Evolutionary conservation across 2,329 filamentous ascomycete genomes (phyloP).

Genomic region (Chaetomium olivaceum): DNA sequence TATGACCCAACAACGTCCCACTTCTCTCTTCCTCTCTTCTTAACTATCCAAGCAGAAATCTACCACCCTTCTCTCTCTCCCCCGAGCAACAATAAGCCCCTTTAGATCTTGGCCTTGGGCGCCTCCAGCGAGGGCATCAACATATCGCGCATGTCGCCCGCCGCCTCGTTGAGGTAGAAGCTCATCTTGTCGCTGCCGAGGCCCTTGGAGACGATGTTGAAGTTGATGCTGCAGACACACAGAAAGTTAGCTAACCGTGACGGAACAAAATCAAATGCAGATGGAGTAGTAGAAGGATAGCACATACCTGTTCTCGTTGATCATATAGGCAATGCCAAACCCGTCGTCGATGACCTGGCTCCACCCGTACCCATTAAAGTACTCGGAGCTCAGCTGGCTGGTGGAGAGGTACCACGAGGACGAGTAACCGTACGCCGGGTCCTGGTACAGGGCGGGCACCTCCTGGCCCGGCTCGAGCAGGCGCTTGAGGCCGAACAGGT

Average conservation of each 20-base stretch:
- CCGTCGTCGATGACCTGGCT: constrained; percentile 95
- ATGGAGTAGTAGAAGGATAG: background rate
- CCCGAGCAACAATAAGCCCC: background rate
- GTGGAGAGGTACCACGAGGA: constrained; percentile 86
- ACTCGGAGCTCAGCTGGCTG: constrained; percentile 90
- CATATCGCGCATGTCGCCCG: constrained; percentile 83
- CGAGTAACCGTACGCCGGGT: constrained; percentile 83
- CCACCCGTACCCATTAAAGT: constrained; percentile 99
- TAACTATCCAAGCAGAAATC: constrained; percentile 11
- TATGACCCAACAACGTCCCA: background rate
- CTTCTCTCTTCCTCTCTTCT: background rate
- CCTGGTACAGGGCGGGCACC: constrained; percentile 78
- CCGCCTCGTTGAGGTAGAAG: constrained; percentile 93
- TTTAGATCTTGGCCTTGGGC: constrained; percentile 84
- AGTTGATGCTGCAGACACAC: constrained; percentile 70
- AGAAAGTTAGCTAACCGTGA: constrained; percentile 3
- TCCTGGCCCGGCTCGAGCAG: constrained; percentile 78
- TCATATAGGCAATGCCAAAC: constrained; percentile 99
- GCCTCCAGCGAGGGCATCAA: constrained; percentile 76
- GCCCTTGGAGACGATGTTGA: constrained; percentile 95
- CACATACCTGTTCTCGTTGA: constrained; percentile 91
- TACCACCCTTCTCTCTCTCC: background rate
- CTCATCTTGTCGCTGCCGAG: constrained; percentile 91
- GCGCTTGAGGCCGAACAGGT: constrained; percentile 97
- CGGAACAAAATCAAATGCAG: background rate